Evolutionary conservation across 768 basidiomycete genomes (phyloP), one percentile per base, ranked within the genome.

Genomic region (Sarcodon sp.): DNA sequence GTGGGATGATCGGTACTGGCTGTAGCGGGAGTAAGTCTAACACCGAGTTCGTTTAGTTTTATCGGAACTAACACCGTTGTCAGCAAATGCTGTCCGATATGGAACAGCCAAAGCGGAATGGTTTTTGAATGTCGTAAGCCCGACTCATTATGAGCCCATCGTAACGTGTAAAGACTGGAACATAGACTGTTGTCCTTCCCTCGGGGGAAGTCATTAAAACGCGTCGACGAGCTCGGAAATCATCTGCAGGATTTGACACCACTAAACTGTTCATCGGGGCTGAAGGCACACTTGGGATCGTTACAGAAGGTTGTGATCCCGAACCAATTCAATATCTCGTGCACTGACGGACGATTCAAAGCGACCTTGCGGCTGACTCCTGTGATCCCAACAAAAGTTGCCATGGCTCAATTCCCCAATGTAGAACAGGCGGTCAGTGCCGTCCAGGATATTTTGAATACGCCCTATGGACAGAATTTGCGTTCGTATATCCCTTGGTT

Each of bases 221-320:
- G 0, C 77, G 88, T 27, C 70, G 73, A 49, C 66, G 84, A 45
- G 80, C 83, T 32, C 71, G 87, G 44, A 91, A 94, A 59, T 89
- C 86, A 8, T 73, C 89, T 1, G 83, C 87, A 1, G 90, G 90
- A 1, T 91, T 84, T 57, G 90, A 93, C 57, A 71, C 75, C 1
- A 90, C 86, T 0, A 91, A 91, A 59, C 62, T 90, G 6, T 90
- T 91, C 63, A 83, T 91, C 43, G 89, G 89, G 6, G 87, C 87
- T 5, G 89, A 91, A 62, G 89, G 90, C 5, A 91, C 88, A 0
- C 61, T 91, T 45, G 90, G 90, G 2, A 83, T 92, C 54, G 78
- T 93, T 10, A 89, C 86, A 1, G 89, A 92, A 68, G 81, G 83
- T 75, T 47, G 41, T 7, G 16, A 15, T 35, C 44, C n/a, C 36